These are phyloP conservation scores for Gynostemma pentaphyllum DNA, from an alignment of 306 rosid genomes.

Conservation along the genomic window DNA sequence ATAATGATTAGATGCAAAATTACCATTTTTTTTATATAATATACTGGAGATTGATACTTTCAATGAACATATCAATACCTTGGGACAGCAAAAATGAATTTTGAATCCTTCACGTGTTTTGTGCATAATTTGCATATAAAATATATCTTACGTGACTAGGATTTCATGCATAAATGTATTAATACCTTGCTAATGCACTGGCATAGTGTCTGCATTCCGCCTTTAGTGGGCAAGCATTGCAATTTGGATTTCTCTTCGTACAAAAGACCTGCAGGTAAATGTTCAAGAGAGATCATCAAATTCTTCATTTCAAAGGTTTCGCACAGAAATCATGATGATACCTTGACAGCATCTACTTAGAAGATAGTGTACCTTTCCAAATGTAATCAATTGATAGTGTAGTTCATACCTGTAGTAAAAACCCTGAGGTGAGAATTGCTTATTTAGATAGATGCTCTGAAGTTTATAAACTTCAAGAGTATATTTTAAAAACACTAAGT, in stretches of 20 bases:
- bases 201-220: slow-evolving; percentile 36
- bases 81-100: not conserved
- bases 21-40: no score
- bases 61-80: no score
- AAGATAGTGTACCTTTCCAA: slow-evolving; percentile 43
- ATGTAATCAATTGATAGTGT: slow-evolving; percentile 69
- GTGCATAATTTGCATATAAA: not conserved
- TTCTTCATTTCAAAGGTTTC: not conserved
- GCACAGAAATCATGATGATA: not conserved
- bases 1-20: no score
- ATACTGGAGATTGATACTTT: no score
- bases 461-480: no score
- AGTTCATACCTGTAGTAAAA: slow-evolving; percentile 40
- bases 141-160: not conserved
- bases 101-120: not conserved
- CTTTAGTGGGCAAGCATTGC: slow-evolving; percentile 58
- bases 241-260: slow-evolving; percentile 44
- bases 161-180: not conserved
- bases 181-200: slow-evolving; percentile 44
- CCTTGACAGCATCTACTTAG: not conserved
- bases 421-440: not conserved
- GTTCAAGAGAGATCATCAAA: not conserved
- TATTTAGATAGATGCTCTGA: not conserved
- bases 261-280: slow-evolving; percentile 43
- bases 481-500: not conserved